Conservation (phyloP, 495 filamentous ascomycete species). For the Barbatosphaeria neglecta region DNA sequence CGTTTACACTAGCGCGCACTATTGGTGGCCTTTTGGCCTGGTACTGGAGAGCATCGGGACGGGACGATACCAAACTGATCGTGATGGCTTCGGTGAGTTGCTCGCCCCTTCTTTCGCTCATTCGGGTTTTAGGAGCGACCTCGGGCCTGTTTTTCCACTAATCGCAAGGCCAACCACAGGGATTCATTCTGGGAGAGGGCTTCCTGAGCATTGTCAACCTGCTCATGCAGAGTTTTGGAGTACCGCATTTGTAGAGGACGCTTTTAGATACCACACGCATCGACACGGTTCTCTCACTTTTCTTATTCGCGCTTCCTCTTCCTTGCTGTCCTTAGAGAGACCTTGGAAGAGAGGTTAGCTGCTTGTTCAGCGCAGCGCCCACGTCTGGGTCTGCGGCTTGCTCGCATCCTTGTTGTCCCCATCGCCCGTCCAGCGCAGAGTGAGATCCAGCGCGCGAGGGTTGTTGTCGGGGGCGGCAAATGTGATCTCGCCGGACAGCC, state of each 20-base stretch:
- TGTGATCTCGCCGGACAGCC: slow-evolving; percentile 30
- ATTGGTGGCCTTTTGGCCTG: slow-evolving; percentile 76
- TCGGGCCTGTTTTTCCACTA: not conserved
- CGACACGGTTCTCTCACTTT: no score
- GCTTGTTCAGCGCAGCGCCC: slow-evolving; percentile 22
- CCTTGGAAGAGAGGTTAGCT: no score
- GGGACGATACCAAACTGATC: slow-evolving; percentile 47
- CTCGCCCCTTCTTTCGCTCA: not conserved
- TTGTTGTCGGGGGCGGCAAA: slow-evolving; percentile 37
- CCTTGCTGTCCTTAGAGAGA: no score
- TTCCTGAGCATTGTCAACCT: slow-evolving; percentile 88
- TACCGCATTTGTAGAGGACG: slow-evolving; percentile 67
- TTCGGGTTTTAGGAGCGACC: not conserved
- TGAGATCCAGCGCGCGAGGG: slow-evolving; percentile 33
- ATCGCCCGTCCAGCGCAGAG: slow-evolving; percentile 26
- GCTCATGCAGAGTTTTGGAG: slow-evolving; percentile 62
- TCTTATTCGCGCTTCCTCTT: no score
- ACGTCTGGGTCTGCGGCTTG: slow-evolving; percentile 31
- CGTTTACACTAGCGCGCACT: slow-evolving; percentile 82
- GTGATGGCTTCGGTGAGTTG: slow-evolving; percentile 42
- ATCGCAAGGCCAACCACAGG: slow-evolving; percentile 22
- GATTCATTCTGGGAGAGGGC: slow-evolving; percentile 89
- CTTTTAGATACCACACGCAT: no score
- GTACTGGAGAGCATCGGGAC: slow-evolving; percentile 55
- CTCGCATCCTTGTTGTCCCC: slow-evolving; percentile 17